These are phyloP conservation scores for Stephania japonica DNA, from an alignment of 164 flowering plant species.

Conservation along the genomic window DNA sequence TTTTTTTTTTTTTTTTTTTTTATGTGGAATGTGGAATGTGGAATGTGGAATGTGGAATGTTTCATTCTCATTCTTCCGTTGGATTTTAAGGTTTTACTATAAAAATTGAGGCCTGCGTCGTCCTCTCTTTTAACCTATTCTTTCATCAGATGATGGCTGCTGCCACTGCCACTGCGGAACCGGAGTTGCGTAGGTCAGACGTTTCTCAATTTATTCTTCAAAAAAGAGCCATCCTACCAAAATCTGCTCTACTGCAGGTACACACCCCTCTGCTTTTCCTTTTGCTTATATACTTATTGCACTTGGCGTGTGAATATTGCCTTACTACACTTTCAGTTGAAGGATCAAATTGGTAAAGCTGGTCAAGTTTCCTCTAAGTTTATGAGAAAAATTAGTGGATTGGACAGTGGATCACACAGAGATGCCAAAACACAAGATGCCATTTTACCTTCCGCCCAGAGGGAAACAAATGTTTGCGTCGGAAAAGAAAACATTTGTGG, in stretches of 20 bases:
- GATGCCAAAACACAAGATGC: neutral
- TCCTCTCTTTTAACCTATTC: too few relatives aligned
- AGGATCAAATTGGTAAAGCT: conserved; percentile 39
- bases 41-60: too few relatives aligned
- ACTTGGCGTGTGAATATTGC: too few relatives aligned
- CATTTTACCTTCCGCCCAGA: conserved; percentile 20
- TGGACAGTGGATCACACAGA: conserved; percentile 13
- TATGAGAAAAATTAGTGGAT: conserved; percentile 34
- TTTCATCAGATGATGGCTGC: conserved; percentile 23
- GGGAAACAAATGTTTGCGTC: conserved; percentile 16
- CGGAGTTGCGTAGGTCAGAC: conserved; percentile 33
- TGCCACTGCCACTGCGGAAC: conserved; percentile 18
- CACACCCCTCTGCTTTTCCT: neutral
- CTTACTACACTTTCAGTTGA: conserved; percentile 36
- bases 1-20: too few relatives aligned
- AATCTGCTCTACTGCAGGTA: conserved; percentile 47
- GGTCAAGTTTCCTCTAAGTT: conserved; percentile 26
- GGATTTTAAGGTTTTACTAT: too few relatives aligned
- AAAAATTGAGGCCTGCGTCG: too few relatives aligned
- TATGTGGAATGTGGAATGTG: too few relatives aligned
- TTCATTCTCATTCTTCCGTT: too few relatives aligned
- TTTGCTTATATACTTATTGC: neutral
- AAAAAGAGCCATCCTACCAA: conserved; percentile 47
- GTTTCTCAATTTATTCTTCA: conserved; percentile 36
- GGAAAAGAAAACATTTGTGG: neutral